A percentile compares a stretch with the other conserved stretches of the same genome.
These are phyloP conservation scores for Tripterygium wilfordii DNA, from an alignment of 177 flowering plant species.

Conservation along the genomic window DNA sequence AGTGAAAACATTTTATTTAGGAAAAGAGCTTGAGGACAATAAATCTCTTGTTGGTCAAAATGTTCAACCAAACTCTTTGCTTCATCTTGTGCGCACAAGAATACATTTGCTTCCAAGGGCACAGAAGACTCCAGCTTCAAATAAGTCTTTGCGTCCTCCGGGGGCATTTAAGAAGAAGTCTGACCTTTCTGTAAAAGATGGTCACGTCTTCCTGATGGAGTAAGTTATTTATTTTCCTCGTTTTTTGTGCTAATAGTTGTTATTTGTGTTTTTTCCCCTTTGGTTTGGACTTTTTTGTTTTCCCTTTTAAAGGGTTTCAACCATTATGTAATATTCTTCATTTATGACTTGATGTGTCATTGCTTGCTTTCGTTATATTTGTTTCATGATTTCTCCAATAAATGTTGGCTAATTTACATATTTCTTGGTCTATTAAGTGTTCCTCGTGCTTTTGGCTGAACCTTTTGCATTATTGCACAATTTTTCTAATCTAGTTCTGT, in stretches of 20 bases:
- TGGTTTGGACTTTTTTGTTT: background rate
- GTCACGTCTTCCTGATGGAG: conserved; percentile 99
- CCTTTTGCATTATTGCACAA: too few species aligned
- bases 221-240: conserved; percentile 34
- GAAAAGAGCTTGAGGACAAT: conserved; percentile 80
- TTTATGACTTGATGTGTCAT: too few species aligned
- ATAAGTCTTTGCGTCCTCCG: conserved; percentile 92
- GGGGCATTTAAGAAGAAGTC: conserved; percentile 98
- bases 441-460: too few species aligned
- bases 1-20: conserved; percentile 68
- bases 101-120: conserved; percentile 78
- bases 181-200: conserved; percentile 92
- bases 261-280: background rate
- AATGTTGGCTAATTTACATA: too few species aligned
- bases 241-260: background rate
- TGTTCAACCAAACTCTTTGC: conserved; percentile 84
- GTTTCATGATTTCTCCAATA: too few species aligned
- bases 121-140: conserved; percentile 90
- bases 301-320: too few species aligned
- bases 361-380: too few species aligned
- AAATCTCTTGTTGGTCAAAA: conserved; percentile 67
- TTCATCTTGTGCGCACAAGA: conserved; percentile 90
- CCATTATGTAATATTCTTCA: too few species aligned
- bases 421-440: too few species aligned
- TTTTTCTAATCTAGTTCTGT: too few species aligned